These are phyloP conservation scores for Aspergillus indologenus DNA, from an alignment of 495 filamentous ascomycete genomes.

Conservation along the genomic window DNA sequence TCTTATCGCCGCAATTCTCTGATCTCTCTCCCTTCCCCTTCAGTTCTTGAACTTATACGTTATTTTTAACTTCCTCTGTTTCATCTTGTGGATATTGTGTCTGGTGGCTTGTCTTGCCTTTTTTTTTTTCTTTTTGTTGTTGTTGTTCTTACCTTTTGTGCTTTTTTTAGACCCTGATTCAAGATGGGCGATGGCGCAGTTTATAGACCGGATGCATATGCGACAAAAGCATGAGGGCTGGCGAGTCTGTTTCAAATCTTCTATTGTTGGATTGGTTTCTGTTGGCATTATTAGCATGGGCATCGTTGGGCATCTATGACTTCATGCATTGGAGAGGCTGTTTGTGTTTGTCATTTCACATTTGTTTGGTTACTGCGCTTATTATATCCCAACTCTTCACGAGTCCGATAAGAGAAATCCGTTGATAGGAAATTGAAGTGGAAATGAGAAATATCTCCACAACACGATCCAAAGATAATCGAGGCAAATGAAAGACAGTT, in stretches of 20 bases:
- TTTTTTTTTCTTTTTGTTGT: conserved; percentile 10
- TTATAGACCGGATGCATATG: conserved; percentile 29
- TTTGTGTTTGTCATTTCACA: conserved; percentile 23
- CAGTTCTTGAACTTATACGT: conserved; percentile 1
- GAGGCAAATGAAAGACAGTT: background rate
- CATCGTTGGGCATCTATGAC: conserved; percentile 28
- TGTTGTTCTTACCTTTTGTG: too few species aligned
- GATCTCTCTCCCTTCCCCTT: conserved; percentile 10
- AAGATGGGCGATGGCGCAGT: conserved; percentile 24
- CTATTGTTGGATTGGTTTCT: conserved; percentile 12
- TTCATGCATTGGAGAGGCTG: conserved; percentile 45
- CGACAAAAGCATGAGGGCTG: conserved; percentile 25
- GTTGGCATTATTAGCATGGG: conserved; percentile 22
- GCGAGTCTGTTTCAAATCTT: conserved; percentile 13
- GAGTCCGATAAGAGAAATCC: conserved; percentile 15
- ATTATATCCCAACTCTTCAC: conserved; percentile 14
- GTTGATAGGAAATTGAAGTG: conserved; percentile 3
- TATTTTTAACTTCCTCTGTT: conserved; percentile 3
- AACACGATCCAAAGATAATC: background rate
- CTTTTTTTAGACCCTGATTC: conserved; percentile 26
- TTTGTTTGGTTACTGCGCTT: background rate
- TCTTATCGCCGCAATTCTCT: conserved; percentile 13
- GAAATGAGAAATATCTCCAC: background rate
- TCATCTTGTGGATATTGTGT: conserved; percentile 7
- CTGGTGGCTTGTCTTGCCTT: conserved; percentile 16